phyloP scores from a whole-genome alignment of 257 asterid species.

The Ballota nigra region DNA sequence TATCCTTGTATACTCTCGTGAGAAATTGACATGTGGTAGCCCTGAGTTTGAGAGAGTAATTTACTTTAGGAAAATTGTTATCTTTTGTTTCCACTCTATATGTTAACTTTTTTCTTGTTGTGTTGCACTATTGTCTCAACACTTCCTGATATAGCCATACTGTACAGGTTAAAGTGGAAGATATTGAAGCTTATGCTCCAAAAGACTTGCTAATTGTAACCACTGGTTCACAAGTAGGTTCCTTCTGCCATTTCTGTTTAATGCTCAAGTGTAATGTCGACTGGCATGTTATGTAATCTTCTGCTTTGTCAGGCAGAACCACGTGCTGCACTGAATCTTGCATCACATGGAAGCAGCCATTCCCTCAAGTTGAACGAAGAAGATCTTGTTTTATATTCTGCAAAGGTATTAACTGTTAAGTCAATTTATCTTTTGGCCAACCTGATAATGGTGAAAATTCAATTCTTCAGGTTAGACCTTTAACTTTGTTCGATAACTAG shows the following conservation, averaged over 20 bases:
- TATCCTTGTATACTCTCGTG: too few species aligned
- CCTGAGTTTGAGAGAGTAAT: not conserved
- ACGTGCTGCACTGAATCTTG: constrained; percentile 99
- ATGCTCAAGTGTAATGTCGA: constrained; percentile 21
- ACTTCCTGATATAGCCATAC: constrained; percentile 25
- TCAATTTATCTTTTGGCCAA: constrained; percentile 3
- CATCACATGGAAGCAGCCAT: constrained; percentile 95
- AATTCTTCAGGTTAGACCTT: not conserved
- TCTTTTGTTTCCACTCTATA: not conserved
- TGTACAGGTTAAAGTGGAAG: constrained; percentile 88
- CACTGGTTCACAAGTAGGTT: constrained; percentile 97
- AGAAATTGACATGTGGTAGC: not conserved
- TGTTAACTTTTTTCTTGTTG: constrained; percentile 11
- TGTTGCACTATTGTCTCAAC: constrained; percentile 8
- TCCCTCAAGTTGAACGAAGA: constrained; percentile 86
- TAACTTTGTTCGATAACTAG: not conserved
- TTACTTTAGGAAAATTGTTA: not conserved
- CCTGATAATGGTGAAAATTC: not conserved
- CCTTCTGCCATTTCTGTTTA: constrained; percentile 20
- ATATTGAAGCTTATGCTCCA: constrained; percentile 93
- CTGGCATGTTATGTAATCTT: constrained; percentile 28
- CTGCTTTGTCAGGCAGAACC: constrained; percentile 87
- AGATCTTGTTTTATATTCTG: constrained; percentile 89
- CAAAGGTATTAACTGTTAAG: constrained; percentile 59
- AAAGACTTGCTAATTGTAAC: constrained; percentile 96